Evolutionary conservation across 257 asterid species (phyloP).

Genomic region (Avicennia marina): DNA sequence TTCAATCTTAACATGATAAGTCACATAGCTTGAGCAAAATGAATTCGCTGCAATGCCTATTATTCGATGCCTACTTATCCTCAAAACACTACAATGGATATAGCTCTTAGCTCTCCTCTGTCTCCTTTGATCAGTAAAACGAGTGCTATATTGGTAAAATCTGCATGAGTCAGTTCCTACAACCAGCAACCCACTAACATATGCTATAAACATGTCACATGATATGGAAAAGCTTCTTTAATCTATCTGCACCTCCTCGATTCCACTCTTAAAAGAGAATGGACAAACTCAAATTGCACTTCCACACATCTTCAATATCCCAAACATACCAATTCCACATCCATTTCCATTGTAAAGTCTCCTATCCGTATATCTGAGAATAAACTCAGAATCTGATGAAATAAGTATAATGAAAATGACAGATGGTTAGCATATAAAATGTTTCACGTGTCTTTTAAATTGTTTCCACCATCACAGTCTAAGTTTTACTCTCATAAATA

Average conservation of each 20-base stretch:
- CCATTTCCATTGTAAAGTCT: background rate
- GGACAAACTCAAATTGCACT: background rate
- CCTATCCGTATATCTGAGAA: background rate
- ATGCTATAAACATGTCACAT: background rate
- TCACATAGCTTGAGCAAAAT: background rate
- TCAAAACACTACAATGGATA: background rate
- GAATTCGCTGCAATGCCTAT: background rate
- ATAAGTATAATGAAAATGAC: conserved; percentile 1
- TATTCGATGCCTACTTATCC: background rate
- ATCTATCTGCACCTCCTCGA: background rate
- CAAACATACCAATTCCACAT: background rate
- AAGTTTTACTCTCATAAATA: background rate
- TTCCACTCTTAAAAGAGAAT: too few species aligned
- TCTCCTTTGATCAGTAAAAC: background rate
- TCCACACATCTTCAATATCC: background rate
- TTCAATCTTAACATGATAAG: background rate
- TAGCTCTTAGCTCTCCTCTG: background rate
- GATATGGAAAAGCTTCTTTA: background rate
- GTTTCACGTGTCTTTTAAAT: background rate
- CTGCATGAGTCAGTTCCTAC: background rate
- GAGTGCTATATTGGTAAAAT: background rate
- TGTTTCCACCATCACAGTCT: background rate
- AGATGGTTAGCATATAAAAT: background rate
- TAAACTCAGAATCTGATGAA: background rate
- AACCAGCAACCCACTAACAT: background rate